Conservation (phyloP, 441 rosid species). For the Manihot esculenta region DNA sequence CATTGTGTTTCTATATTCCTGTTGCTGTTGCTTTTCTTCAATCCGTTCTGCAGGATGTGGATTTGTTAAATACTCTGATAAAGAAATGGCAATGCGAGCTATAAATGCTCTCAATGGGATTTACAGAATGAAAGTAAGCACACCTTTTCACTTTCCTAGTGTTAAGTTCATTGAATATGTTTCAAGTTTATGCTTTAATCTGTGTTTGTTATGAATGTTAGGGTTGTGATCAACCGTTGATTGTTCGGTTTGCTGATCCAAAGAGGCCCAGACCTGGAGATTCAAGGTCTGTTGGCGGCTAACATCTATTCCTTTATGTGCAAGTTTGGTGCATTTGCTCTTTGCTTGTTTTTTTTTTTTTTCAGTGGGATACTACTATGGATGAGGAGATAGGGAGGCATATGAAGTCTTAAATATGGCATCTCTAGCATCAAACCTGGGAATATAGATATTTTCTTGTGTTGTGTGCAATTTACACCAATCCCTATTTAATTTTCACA, state of each 20-base stretch:
- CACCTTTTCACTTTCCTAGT: constrained; percentile 4
- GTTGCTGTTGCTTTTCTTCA: constrained; percentile 27
- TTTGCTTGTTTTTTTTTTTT: constrained; percentile 4
- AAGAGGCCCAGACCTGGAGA: constrained; percentile 95
- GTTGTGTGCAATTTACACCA: neutral
- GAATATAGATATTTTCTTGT: neutral
- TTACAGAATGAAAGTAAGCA: constrained; percentile 88
- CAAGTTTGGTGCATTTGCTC: neutral
- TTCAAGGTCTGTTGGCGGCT: constrained; percentile 55
- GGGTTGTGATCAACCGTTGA: constrained; percentile 98
- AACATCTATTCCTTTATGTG: constrained; percentile 7
- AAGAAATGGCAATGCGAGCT: constrained; percentile 94
- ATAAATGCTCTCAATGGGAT: constrained; percentile 86
- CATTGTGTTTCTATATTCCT: constrained; percentile 10
- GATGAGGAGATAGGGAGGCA: neutral
- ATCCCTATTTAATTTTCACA: constrained; percentile 25
- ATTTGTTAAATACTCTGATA: constrained; percentile 87
- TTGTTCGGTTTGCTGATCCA: constrained; percentile 99
- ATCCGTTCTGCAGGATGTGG: constrained; percentile 83
- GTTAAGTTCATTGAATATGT: constrained; percentile 28
- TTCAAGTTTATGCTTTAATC: constrained; percentile 12
- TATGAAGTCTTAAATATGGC: neutral
- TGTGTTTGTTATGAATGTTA: constrained; percentile 31
- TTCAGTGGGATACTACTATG: neutral
- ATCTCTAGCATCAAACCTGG: neutral